These are phyloP conservation scores for Pseudogymnoascus sp. DNA, from an alignment of 2,329 filamentous ascomycete species.

Conservation along the genomic window DNA sequence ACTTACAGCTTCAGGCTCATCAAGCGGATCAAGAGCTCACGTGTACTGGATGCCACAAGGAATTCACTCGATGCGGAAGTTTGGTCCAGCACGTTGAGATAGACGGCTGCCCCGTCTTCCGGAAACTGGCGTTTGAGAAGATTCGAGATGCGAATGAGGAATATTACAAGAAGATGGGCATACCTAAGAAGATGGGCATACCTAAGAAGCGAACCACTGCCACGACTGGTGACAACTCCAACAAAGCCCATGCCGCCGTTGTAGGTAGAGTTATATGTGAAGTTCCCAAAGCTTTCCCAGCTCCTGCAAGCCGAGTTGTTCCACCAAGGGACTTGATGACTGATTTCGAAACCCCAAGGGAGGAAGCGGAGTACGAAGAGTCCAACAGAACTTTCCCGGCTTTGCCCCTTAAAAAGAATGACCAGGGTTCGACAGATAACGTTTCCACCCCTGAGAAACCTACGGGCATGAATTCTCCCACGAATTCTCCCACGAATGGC, in stretches of 20 bases:
- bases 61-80: slow-evolving; percentile 19
- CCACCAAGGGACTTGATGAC: not conserved
- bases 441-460: too few species aligned
- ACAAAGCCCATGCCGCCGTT: not conserved
- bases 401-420: not conserved
- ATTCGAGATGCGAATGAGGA: not conserved
- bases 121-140: not conserved
- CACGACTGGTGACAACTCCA: not conserved
- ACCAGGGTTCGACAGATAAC: not conserved
- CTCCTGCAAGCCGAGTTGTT: not conserved
- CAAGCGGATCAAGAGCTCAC: slow-evolving; percentile 16
- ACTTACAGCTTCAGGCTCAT: slow-evolving; percentile 15
- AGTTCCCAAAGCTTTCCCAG: not conserved
- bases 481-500: not conserved
- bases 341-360: not conserved
- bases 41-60: slow-evolving; percentile 17
- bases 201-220: not conserved
- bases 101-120: slow-evolving; percentile 11
- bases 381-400: not conserved
- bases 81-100: slow-evolving; percentile 20
- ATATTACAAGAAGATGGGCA: not conserved
- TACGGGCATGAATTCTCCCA: not conserved
- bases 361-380: not conserved
- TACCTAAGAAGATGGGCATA: not conserved
- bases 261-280: not conserved